These are phyloP conservation scores for Trypanosoma mega DNA, from an alignment of 208 protist genomes.

Conservation along the genomic window DNA sequence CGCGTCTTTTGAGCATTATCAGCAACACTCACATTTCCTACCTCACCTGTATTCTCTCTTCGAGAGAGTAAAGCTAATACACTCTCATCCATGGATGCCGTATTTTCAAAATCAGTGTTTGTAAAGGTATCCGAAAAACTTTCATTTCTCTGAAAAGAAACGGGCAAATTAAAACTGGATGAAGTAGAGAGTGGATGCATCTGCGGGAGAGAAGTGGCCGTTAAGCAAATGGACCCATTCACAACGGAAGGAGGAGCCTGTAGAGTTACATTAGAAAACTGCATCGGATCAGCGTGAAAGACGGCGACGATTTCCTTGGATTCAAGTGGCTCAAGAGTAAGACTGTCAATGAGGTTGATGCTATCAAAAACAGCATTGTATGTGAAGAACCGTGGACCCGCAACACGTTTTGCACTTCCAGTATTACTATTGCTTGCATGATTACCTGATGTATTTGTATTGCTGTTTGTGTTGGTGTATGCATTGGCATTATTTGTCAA, in stretches of 20 bases:
- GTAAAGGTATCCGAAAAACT: background rate
- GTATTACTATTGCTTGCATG: background rate
- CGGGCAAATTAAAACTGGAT: background rate
- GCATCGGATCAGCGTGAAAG: constrained; percentile 47
- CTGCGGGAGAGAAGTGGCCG: constrained; percentile 17
- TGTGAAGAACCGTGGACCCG: constrained; percentile 7
- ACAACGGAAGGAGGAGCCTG: constrained; percentile 35
- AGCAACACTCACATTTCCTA: too few relatives aligned
- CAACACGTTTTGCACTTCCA: background rate
- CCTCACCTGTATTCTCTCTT: too few relatives aligned
- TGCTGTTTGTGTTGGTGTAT: background rate
- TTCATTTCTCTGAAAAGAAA: background rate
- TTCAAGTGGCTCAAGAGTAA: constrained; percentile 42
- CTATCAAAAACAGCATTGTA: constrained; percentile 72
- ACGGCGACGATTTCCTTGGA: constrained; percentile 52
- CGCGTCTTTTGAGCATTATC: too few relatives aligned
- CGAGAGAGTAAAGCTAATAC: too few relatives aligned
- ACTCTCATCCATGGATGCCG: too few relatives aligned
- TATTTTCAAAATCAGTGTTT: too few relatives aligned
- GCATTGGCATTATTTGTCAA: constrained; percentile 19
- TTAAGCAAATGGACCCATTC: constrained; percentile 48
- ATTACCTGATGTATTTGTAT: background rate
- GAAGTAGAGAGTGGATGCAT: background rate
- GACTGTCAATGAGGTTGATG: constrained; percentile 39
- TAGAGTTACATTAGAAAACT: constrained; percentile 55